Evolutionary conservation across 2,329 filamentous ascomycete species (phyloP), one percentile per base, ranked within the genome.

Genomic region (Fusarium dlaminii): DNA sequence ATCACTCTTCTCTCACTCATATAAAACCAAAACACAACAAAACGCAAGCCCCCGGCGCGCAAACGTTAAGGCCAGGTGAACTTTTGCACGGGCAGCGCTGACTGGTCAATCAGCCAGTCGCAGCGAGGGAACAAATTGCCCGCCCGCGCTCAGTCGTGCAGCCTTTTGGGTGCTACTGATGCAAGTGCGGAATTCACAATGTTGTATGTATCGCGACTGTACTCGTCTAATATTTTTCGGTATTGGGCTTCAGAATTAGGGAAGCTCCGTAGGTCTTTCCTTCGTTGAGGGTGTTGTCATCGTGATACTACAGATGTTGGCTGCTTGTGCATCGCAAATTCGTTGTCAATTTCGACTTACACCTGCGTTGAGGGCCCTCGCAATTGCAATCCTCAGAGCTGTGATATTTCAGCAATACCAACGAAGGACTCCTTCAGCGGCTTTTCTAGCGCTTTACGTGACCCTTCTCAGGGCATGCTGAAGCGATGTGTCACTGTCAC

Each of bases 371-470:
- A 57, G 39, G 56, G 63, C 61, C 57, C 68, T 75, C 66, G 36
- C 51, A 63, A 74, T 48, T 66, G n/a, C 61, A 61, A 65, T 65
- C 56, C 48, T 68, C 60, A 51, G 61, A 48, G 61, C 73, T 65
- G 58, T 59, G 74, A 76, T 77, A 75, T 73, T 80, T 61, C 63
- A 75, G 72, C 64, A 63, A 78, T 79, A 79, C 78, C 72, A 78
- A 56, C 72, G 66, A 63, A 75, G 46, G 66, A 78, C 76, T 64
- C 73, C 42, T 55, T 43, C 68, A 74, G 72, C 68, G 66, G 65
- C 56, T 56, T 51, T 55, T 67, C 68, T 75, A 76, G 74, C 66
- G 74, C 74, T 61, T 60, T 71, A 62, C 64, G 59, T 70, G 76
- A 78, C 68, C 63, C 63, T 57, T 70, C 68, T 52, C 63, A 74